Evolutionary conservation across 1,139 yeast species (phyloP).

Genomic region (Blastobotrys persicus): DNA sequence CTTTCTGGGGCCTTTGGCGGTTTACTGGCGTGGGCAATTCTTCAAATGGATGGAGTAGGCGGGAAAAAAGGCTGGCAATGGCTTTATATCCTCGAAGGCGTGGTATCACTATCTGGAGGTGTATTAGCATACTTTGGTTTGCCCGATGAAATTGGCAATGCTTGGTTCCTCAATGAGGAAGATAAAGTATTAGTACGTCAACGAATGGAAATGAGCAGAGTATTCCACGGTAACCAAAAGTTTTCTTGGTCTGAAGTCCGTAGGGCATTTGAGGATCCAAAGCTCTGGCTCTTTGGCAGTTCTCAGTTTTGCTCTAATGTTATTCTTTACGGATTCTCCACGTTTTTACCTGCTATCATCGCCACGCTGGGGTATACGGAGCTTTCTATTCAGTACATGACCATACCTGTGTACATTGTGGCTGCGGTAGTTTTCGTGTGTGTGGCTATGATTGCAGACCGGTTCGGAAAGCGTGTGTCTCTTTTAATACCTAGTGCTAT

Average conservation of each 20-base stretch:
- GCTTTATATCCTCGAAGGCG: slow-evolving; percentile 57
- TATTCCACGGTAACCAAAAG: slow-evolving; percentile 33
- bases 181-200: slow-evolving; percentile 48
- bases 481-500: slow-evolving; percentile 27
- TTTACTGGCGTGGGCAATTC: slow-evolving; percentile 42
- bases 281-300: slow-evolving; percentile 25
- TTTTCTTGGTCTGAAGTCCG: slow-evolving; percentile 45
- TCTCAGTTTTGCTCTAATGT: slow-evolving; percentile 34
- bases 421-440: slow-evolving; percentile 26
- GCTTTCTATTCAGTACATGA: slow-evolving; percentile 31
- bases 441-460: slow-evolving; percentile 27
- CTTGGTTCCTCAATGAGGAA: slow-evolving; percentile 47
- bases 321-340: slow-evolving; percentile 33
- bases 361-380: slow-evolving; percentile 31
- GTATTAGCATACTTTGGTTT: slow-evolving; percentile 47
- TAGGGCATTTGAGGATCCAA: slow-evolving; percentile 41
- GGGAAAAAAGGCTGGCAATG: slow-evolving; percentile 55
- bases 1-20: slow-evolving; percentile 40
- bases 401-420: slow-evolving; percentile 32
- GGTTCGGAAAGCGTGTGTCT: slow-evolving; percentile 29
- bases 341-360: slow-evolving; percentile 30
- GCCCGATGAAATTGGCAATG: slow-evolving; percentile 50
- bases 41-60: slow-evolving; percentile 30
- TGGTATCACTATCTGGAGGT: slow-evolving; percentile 50
- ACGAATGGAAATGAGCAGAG: slow-evolving; percentile 38